These are phyloP conservation scores for Starmera quercuum DNA, from an alignment of 805 yeast species.

Conservation along the genomic window DNA sequence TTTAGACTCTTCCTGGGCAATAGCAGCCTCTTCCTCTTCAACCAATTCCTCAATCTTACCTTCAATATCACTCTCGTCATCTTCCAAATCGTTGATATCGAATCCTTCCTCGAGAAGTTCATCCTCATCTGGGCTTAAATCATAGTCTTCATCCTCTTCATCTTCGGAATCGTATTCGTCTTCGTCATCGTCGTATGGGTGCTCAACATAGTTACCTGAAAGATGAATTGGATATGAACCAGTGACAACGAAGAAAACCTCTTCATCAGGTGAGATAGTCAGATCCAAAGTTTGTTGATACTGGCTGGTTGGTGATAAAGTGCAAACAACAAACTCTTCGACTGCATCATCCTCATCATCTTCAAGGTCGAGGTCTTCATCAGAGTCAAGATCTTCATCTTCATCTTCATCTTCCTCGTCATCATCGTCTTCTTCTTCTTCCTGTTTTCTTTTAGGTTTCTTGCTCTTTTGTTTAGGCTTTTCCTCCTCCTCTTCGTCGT, in stretches of 20 bases:
- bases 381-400: constrained; percentile 40
- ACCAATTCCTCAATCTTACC: constrained; percentile 68
- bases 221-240: constrained; percentile 93
- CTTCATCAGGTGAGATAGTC: constrained; percentile 89
- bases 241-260: constrained; percentile 87
- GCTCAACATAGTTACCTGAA: constrained; percentile 93
- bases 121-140: constrained; percentile 37
- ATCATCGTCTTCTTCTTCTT: constrained; percentile 30
- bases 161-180: constrained; percentile 35
- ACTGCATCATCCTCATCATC: constrained; percentile 66
- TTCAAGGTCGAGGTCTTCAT: constrained; percentile 48
- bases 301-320: constrained; percentile 78
- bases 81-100: constrained; percentile 40
- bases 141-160: constrained; percentile 36
- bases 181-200: constrained; percentile 76
- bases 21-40: constrained; percentile 46
- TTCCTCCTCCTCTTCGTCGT: constrained; percentile 23
- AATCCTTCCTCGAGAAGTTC: constrained; percentile 75
- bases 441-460: constrained; percentile 23
- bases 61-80: constrained; percentile 45
- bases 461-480: constrained; percentile 24
- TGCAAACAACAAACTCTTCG: constrained; percentile 80
- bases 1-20: constrained; percentile 21
- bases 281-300: constrained; percentile 88
- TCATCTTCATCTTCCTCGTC: constrained; percentile 47